Evolutionary conservation across 1,284 basidiomycete genomes (phyloP).

Genomic region (Puccinia coronata): DNA sequence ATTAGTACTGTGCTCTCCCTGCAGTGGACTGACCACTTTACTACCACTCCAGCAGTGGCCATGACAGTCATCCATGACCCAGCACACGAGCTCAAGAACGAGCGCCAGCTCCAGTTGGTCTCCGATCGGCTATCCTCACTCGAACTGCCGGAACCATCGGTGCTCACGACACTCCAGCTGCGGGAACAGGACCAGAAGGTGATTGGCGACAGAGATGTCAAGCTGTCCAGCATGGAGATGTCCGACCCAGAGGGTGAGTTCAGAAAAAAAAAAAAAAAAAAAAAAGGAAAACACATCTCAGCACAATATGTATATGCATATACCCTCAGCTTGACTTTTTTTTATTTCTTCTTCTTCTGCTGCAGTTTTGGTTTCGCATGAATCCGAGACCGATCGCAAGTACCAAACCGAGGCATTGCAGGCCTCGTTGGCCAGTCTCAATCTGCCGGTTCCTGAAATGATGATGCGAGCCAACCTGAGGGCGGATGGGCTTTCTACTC

Average conservation of each 20-base stretch:
- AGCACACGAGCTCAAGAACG: conserved; percentile 17
- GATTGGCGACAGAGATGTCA: conserved; percentile 46
- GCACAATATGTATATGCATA: too few species aligned
- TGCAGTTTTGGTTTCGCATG: conserved; percentile 32
- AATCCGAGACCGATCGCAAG: conserved; percentile 48
- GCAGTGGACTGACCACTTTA: too few species aligned
- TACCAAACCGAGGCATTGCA: conserved; percentile 51
- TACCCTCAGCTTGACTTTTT: too few species aligned
- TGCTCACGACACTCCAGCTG: conserved; percentile 31
- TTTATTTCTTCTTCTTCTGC: neutral
- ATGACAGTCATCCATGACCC: conserved; percentile 32
- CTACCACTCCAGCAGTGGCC: too few species aligned
- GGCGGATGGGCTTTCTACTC: conserved; percentile 55
- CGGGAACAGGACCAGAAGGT: conserved; percentile 39
- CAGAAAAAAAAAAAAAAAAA: too few species aligned
- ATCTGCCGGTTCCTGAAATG: conserved; percentile 56
- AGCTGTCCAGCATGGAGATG: conserved; percentile 44
- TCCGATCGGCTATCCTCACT: conserved; percentile 31
- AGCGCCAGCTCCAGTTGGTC: conserved; percentile 29
- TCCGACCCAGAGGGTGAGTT: conserved; percentile 46
- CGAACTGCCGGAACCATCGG: conserved; percentile 43
- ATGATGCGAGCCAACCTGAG: conserved; percentile 54
- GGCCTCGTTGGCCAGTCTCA: conserved; percentile 54
- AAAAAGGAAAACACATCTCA: too few species aligned
- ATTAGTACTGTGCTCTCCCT: too few species aligned